Conservation (phyloP, 768 basidiomycete genomes). For the Lactarius sanguifluus region DNA sequence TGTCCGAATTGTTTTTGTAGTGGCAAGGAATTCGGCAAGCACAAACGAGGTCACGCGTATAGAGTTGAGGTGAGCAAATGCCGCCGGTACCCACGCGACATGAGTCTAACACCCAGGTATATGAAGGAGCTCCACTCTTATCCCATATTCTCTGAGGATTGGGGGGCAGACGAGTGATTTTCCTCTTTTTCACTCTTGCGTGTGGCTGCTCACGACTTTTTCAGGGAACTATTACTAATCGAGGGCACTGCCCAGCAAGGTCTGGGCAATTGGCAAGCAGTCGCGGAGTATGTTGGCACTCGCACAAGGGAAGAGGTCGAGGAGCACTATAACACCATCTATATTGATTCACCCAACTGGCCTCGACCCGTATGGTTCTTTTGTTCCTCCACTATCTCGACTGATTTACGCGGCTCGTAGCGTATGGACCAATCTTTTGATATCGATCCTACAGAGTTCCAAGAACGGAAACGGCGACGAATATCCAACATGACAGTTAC, state of each 20-base stretch:
- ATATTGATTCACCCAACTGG: slow-evolving; percentile 76
- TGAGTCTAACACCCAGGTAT: slow-evolving; percentile 20
- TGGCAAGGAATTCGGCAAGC: slow-evolving; percentile 84
- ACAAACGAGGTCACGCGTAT: slow-evolving; percentile 86
- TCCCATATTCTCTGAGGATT: slow-evolving; percentile 92
- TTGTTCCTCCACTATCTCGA: slow-evolving; percentile 18
- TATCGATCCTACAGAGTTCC: slow-evolving; percentile 79
- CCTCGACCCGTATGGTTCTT: slow-evolving; percentile 67
- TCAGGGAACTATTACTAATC: slow-evolving; percentile 83
- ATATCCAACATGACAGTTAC: slow-evolving; percentile 73
- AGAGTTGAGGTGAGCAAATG: slow-evolving; percentile 72
- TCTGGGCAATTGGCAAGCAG: slow-evolving; percentile 95
- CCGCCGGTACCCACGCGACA: background rate
- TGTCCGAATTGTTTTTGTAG: slow-evolving; percentile 91
- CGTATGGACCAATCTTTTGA: slow-evolving; percentile 60
- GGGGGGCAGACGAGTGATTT: slow-evolving; percentile 96
- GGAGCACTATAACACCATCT: slow-evolving; percentile 80
- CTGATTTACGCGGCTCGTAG: slow-evolving; percentile 28
- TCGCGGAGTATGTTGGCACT: slow-evolving; percentile 92
- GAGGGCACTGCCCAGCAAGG: slow-evolving; percentile 88
- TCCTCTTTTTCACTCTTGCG: background rate
- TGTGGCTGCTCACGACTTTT: slow-evolving; percentile 14
- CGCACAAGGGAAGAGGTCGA: slow-evolving; percentile 93
- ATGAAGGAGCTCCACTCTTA: slow-evolving; percentile 90
- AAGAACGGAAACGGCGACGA: slow-evolving; percentile 82